Conservation (phyloP, 345 rosid species). For the Theobroma cacao region DNA sequence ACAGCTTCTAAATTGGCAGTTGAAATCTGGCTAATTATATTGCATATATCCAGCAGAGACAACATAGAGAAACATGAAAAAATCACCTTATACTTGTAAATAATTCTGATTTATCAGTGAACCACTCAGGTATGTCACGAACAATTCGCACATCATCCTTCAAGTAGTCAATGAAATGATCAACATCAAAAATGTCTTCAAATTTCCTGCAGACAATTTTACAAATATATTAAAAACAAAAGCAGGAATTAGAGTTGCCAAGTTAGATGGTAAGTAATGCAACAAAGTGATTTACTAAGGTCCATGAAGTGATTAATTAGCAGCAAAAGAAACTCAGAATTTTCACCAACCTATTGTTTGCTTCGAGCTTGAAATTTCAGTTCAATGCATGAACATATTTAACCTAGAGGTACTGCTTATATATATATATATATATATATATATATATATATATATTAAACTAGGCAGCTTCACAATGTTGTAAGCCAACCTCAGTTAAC, state of each 20-base stretch:
- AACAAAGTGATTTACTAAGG: not conserved
- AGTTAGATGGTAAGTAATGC: not conserved
- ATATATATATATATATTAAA: not conserved
- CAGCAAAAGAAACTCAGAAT: not conserved
- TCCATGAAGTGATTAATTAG: not conserved
- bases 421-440: not conserved
- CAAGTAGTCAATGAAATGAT: conserved; percentile 95
- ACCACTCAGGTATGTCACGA: conserved; percentile 96
- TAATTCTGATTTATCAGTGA: conserved; percentile 90
- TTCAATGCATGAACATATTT: not conserved
- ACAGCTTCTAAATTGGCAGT: not conserved
- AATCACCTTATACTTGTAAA: conserved; percentile 86
- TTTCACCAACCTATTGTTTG: not conserved
- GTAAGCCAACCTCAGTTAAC: too few relatives aligned
- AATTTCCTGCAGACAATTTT: conserved; percentile 65
- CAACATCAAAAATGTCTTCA: conserved; percentile 94
- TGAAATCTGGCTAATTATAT: not conserved
- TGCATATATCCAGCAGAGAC: not conserved
- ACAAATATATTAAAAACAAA: conserved; percentile 5
- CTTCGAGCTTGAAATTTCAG: not conserved
- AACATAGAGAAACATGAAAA: conserved; percentile 11
- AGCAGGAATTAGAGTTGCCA: not conserved
- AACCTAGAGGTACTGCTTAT: not conserved
- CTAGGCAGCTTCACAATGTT: not conserved
- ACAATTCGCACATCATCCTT: conserved; percentile 88